Base-by-base conservation (phyloP, 177 flowering plant genomes). In the Vitis hybrid region DNA sequence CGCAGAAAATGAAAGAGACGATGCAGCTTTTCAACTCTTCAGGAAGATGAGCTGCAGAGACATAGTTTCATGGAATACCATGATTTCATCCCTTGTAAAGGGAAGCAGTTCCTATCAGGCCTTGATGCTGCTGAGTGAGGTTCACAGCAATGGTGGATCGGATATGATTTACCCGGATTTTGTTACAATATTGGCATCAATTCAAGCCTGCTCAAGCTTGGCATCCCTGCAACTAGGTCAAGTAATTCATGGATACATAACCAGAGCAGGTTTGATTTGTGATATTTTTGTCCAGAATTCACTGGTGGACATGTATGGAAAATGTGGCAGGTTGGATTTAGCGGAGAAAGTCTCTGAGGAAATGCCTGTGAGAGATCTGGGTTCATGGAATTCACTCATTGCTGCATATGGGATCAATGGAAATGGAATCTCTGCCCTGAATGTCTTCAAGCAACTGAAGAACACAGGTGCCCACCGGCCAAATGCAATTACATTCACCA, bases 281-380 rank as follows among this genome's bases (percentile, higher is more conserved):
- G 80, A 79, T 64, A 56, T 62, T 34, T 81, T 74, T 65, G 56
- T 74, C 12, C 69, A 70, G 10, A 81, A 78, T 68, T 62, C 81
- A 52, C 12, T 81, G 30, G 59, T 81, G n/a, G 76, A 76, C 50
- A 76, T 79, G 82, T 79, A 81, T 64, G 80, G 78, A 15, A 81
- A 77, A 61, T 57, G 71, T 14, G 84, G 84, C 6, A 69, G 60
- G 21, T 49, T 74, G 21, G 71, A 74, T 26, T 51, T 68, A 6
- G 78, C 80, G 2, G 56, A 74, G 54, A 34, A 18, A 18, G 60
- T 72, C 10, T 81, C 74, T 45, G 52, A 68, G 19, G 74, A 72
- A 15, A 76, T 79, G 82, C 72, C 69, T 8, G 45, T 32, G 14
- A 76, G 67, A 56, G 80, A 77, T 64, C 15, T 74, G 12, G 72